Conservation (phyloP, 1,284 basidiomycete species). For the Coniferiporia weirii region DNA sequence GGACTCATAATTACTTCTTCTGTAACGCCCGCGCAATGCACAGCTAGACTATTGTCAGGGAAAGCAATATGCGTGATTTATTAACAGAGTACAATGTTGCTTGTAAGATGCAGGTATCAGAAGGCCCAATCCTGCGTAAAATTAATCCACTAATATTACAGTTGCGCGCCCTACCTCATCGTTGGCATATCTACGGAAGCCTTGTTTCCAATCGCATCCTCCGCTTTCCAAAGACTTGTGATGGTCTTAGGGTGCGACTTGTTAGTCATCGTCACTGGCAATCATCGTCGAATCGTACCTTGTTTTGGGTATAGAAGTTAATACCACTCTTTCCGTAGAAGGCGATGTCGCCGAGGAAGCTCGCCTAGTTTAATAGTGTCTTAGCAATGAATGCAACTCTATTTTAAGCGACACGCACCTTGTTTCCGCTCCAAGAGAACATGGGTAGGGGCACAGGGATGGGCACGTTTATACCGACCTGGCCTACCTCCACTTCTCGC, state of each 20-base stretch:
- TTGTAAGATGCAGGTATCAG: background rate
- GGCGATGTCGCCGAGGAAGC: slow-evolving; percentile 81
- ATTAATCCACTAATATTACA: background rate
- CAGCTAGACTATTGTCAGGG: background rate
- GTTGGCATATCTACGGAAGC: slow-evolving; percentile 85
- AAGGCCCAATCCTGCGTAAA: background rate
- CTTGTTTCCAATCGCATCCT: slow-evolving; percentile 72
- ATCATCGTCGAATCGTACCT: slow-evolving; percentile 37
- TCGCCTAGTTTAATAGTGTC: slow-evolving; percentile 37
- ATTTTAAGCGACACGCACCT: slow-evolving; percentile 28
- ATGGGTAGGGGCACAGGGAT: slow-evolving; percentile 88
- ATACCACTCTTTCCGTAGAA: slow-evolving; percentile 89
- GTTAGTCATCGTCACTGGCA: background rate
- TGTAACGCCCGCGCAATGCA: background rate
- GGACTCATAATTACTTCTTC: slow-evolving; percentile 4
- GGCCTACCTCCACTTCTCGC: slow-evolving; percentile 83
- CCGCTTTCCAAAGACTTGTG: slow-evolving; percentile 77
- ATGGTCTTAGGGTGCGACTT: slow-evolving; percentile 48
- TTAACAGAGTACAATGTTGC: too few species aligned
- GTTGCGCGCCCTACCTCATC: slow-evolving; percentile 8
- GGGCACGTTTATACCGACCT: slow-evolving; percentile 92
- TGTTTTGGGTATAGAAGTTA: slow-evolving; percentile 89
- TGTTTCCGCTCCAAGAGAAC: slow-evolving; percentile 93
- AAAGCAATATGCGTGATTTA: background rate
- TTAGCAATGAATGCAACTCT: slow-evolving; percentile 31